phyloP scores from a whole-genome alignment of 2,329 filamentous ascomycete genomes.

The Cercospora sp. region DNA sequence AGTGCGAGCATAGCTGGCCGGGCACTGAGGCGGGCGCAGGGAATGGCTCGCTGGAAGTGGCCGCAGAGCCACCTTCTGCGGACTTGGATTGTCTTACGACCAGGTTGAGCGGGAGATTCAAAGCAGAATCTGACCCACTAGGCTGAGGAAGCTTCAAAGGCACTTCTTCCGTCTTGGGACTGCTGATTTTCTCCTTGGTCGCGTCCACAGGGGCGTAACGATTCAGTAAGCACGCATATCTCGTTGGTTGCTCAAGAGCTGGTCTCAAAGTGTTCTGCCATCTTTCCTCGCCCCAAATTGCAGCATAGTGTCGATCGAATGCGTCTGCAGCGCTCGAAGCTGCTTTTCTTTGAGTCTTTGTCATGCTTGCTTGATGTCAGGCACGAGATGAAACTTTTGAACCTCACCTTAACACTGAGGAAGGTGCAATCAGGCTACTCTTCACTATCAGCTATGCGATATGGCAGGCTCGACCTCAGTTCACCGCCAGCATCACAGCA shows the following conservation, averaged over 20 bases:
- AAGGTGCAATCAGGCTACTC: too few species aligned
- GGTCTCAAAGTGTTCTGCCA: slow-evolving; percentile 35
- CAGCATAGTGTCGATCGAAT: slow-evolving; percentile 37
- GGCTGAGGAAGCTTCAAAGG: slow-evolving; percentile 13
- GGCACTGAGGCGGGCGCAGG: slow-evolving; percentile 26
- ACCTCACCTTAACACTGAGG: too few species aligned
- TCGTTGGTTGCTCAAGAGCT: slow-evolving; percentile 29
- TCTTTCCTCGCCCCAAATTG: slow-evolving; percentile 34
- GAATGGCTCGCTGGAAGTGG: slow-evolving; percentile 24
- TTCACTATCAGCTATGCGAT: too few species aligned
- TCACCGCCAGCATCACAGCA: too few species aligned
- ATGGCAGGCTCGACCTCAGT: too few species aligned
- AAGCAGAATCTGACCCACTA: too few species aligned
- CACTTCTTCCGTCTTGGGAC: slow-evolving; percentile 14
- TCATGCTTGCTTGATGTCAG: slow-evolving; percentile 26
- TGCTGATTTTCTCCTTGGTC: slow-evolving; percentile 21
- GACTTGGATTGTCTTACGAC: slow-evolving; percentile 18
- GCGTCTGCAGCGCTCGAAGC: slow-evolving; percentile 31
- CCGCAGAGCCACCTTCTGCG: not conserved
- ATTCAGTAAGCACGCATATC: slow-evolving; percentile 36
- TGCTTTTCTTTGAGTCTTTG: slow-evolving; percentile 31
- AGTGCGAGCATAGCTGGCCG: slow-evolving; percentile 32
- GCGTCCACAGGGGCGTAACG: slow-evolving; percentile 29
- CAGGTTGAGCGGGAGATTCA: slow-evolving; percentile 8
- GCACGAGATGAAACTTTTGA: not conserved